phyloP scores from a whole-genome alignment of 2,329 filamentous ascomycete species.

The Nemania bipapillata region DNA sequence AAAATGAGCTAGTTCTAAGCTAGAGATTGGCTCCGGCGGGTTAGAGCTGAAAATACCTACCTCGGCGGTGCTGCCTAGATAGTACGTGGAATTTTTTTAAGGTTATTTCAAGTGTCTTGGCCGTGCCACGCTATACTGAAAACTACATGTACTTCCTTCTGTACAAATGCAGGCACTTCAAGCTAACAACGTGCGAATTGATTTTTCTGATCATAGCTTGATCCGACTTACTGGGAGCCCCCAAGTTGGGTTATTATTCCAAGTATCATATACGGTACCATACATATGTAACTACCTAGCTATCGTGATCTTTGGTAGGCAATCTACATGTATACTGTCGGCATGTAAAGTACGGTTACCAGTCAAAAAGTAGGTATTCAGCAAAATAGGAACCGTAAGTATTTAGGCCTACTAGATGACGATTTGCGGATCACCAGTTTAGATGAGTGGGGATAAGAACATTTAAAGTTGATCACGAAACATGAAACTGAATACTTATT shows the following conservation, averaged over 20 bases:
- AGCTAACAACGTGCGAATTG: constrained; percentile 38
- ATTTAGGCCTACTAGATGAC: not conserved
- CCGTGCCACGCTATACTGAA: not conserved
- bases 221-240: not conserved
- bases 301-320: not conserved
- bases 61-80: not conserved
- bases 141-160: constrained; percentile 11
- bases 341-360: no score
- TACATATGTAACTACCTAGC: not conserved
- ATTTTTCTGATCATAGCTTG: not conserved
- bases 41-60: not conserved
- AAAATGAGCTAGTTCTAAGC: not conserved
- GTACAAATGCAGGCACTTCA: not conserved
- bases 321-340: no score
- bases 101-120: constrained; percentile 14
- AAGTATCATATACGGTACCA: not conserved
- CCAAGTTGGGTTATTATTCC: constrained; percentile 16
- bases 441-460: not conserved
- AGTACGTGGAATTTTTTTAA: constrained; percentile 7
- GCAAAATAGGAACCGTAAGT: no score
- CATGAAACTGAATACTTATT: no score
- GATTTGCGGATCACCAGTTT: not conserved
- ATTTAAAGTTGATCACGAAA: no score
- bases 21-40: not conserved
- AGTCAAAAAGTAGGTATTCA: no score